Evolutionary conservation across 495 filamentous ascomycete genomes (phyloP), one percentile per base, ranked within the genome.

Genomic region (Aspergillus homomorphus): DNA sequence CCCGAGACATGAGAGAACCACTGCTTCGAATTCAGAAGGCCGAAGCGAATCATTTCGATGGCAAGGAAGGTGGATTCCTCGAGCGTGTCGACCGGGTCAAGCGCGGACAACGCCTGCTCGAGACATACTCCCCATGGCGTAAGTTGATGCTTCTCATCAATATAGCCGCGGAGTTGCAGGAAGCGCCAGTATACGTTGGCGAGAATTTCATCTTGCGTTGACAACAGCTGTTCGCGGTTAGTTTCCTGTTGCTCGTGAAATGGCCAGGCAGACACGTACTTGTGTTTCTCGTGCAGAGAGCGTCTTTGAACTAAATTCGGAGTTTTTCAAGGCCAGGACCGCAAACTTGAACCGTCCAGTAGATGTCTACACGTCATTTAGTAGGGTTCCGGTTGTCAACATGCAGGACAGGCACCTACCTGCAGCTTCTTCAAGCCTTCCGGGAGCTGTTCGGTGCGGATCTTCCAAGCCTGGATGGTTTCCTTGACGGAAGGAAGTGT

Each of bases 71-170:
- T 78, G 64, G 84, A 71, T 75, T 90, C 78, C 71, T 87, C 77
- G 56, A 88, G 54, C 19, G 78, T 71, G 45, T 82, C 75, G 16
- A 73, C 71, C 4, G 79, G 79, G 48, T 85, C 76, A 7, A 94
- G 69, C 0, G 80, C 75, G 28, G 84, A 76, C 30, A 95, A 75
- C 16, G 89, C 83, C 53, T 83, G 81, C 33, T 85, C 81, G 21
- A 98, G 75, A 12, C 89, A 89, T 58, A 85, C 80, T 23, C 94
- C 94, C 93, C 92, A 96, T 23, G 71, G 59, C 8, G 92, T 96
- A 24, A 97, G 81, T 56, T 85, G 79, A 71, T 98, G 94, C 48
- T 85, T 83, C 49, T 87, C 82, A 60, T 95, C 83, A 41, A 94
- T 76, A 62, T 96, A 98, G 10, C 84, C 91, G 48, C 92, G 87